Evolutionary conservation across 2,329 filamentous ascomycete species (phyloP).

Genomic region (Parascedosporium putredinis): DNA sequence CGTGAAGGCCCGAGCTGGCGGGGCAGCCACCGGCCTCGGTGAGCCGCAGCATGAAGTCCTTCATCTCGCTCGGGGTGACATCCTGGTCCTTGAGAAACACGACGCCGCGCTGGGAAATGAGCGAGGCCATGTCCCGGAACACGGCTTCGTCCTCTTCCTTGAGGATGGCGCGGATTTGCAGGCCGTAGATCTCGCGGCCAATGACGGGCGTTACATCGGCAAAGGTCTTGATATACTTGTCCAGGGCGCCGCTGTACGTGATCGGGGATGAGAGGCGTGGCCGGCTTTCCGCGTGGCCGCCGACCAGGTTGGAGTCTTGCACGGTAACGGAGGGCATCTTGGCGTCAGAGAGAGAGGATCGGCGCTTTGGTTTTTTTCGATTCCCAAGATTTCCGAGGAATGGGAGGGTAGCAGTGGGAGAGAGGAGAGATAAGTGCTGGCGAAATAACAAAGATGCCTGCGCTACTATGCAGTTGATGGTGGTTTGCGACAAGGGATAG

Average conservation of each 20-base stretch:
- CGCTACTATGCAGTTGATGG: too few relatives aligned
- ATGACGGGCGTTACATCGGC: conserved; percentile 49
- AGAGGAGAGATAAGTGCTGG: too few relatives aligned
- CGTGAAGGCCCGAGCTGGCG: conserved; percentile 43
- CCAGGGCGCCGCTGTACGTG: conserved; percentile 11
- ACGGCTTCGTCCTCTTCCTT: conserved; percentile 51
- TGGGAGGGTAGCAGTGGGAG: too few relatives aligned
- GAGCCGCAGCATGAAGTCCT: conserved; percentile 51
- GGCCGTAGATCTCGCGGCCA: conserved; percentile 47
- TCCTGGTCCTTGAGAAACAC: conserved; percentile 61
- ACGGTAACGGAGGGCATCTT: conserved; percentile 8
- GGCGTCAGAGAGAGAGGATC: neutral
- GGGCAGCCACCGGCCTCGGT: conserved; percentile 50
- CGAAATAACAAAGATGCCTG: too few relatives aligned
- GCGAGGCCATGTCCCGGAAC: conserved; percentile 56
- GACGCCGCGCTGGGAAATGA: conserved; percentile 60
- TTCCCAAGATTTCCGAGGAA: too few relatives aligned
- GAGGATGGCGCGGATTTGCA: conserved; percentile 50
- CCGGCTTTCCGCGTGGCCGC: conserved; percentile 19
- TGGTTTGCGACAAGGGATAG: too few relatives aligned
- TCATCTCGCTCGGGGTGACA: conserved; percentile 49
- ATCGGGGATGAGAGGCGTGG: conserved; percentile 16
- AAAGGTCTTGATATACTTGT: neutral
- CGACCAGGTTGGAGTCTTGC: conserved; percentile 16
- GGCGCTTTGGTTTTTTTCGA: neutral